These are phyloP conservation scores for Diacronema lutheri DNA, from an alignment of 78 protist genomes.

Conservation along the genomic window DNA sequence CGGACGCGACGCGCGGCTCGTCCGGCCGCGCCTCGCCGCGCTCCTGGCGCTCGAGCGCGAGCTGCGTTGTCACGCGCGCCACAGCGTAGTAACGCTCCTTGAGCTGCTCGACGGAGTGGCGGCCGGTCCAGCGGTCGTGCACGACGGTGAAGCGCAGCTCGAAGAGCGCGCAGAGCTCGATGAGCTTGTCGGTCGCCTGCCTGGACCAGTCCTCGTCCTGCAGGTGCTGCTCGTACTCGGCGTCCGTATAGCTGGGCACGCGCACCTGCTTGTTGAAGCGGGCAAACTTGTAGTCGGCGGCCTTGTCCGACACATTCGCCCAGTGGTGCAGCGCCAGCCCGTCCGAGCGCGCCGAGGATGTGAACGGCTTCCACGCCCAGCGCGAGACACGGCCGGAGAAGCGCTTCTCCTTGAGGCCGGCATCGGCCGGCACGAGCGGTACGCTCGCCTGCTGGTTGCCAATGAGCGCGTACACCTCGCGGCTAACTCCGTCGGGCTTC, in stretches of 20 bases:
- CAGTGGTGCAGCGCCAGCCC: background rate
- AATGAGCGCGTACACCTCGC: background rate
- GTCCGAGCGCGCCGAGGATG: background rate
- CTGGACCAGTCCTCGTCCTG: background rate
- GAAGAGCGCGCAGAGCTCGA: background rate
- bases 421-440: background rate
- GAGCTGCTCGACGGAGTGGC: background rate
- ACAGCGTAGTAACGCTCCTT: constrained; percentile 8
- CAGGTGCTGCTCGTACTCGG: background rate
- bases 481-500: constrained; percentile 20
- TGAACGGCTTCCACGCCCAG: background rate
- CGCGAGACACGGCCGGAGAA: background rate
- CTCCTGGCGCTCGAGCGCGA: no score
- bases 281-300: background rate
- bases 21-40: background rate
- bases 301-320: background rate
- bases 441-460: background rate
- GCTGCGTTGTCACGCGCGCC: background rate
- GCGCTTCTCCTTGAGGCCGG: constrained; percentile 9
- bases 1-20: background rate
- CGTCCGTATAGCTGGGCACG: background rate
- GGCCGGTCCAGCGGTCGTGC: background rate
- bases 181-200: background rate
- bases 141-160: background rate
- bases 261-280: background rate